phyloP scores from a whole-genome alignment of 495 filamentous ascomycete genomes.

The Xanthoparmelia taractica region DNA sequence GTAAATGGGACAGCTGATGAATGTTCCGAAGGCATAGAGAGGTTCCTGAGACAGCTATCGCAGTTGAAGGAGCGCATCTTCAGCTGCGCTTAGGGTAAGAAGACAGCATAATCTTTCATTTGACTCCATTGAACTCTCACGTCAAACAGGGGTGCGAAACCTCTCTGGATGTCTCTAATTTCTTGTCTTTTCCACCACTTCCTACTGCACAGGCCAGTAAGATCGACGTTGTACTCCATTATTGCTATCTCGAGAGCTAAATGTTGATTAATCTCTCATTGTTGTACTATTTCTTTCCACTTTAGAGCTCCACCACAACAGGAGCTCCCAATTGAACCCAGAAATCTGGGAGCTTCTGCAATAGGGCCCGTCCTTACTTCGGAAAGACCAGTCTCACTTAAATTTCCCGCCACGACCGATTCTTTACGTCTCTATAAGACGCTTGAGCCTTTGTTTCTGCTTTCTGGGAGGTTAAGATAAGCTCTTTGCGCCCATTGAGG shows the following conservation, averaged over 20 bases:
- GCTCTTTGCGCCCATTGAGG: conserved; percentile 3
- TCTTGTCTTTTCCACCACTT: neutral
- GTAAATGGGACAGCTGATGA: neutral
- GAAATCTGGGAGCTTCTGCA: neutral
- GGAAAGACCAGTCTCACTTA: neutral
- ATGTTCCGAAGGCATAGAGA: neutral
- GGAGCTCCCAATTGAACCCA: neutral
- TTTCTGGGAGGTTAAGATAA: neutral
- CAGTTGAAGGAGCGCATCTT: neutral
- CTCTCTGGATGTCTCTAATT: too few relatives aligned
- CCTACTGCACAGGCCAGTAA: neutral
- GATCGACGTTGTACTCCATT: neutral
- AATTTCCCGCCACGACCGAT: neutral
- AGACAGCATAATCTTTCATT: neutral
- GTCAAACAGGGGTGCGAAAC: neutral
- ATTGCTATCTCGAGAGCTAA: neutral
- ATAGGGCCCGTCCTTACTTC: neutral
- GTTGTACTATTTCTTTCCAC: neutral
- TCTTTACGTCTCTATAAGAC: neutral
- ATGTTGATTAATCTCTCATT: neutral
- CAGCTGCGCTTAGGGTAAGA: neutral
- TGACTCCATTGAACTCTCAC: neutral
- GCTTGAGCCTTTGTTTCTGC: neutral
- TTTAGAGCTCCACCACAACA: neutral
- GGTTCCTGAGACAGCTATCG: neutral